phyloP scores from a whole-genome alignment of 2,329 filamentous ascomycete genomes.

The Sarocladiaceae sp. region DNA sequence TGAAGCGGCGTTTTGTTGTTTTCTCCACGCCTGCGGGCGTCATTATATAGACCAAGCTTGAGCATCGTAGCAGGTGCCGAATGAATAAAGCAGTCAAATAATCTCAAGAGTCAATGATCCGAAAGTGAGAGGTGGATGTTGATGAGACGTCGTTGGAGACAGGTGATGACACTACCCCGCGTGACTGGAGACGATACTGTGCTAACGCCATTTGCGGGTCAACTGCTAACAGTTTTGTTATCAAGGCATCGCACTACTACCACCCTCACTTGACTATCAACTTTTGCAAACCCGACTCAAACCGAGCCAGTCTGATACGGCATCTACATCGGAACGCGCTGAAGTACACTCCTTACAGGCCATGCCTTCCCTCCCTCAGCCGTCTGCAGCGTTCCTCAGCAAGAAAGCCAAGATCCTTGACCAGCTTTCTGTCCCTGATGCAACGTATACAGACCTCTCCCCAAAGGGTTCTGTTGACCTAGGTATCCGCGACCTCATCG shows the following conservation, averaged over 20 bases:
- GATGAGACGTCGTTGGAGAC: too few relatives aligned
- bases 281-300: background rate
- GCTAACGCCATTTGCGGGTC: background rate
- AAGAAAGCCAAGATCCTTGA: conserved; percentile 70
- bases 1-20: conserved; percentile 3
- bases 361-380: conserved; percentile 26
- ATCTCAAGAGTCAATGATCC: too few relatives aligned
- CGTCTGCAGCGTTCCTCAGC: conserved; percentile 37
- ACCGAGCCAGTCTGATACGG: background rate
- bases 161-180: too few relatives aligned
- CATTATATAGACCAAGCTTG: background rate
- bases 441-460: conserved; percentile 73
- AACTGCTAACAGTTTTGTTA: background rate
- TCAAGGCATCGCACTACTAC: too few relatives aligned
- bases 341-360: conserved; percentile 5
- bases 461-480: conserved; percentile 84
- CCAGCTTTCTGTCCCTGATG: conserved; percentile 60
- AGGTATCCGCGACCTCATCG: conserved; percentile 70
- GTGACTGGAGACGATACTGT: background rate
- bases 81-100: background rate
- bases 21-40: background rate
- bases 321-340: background rate
- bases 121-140: too few relatives aligned
- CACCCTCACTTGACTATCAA: background rate
- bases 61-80: conserved; percentile 1